phyloP scores from a whole-genome alignment of 2,329 filamentous ascomycete genomes.

The Furcasterigmium furcatum region DNA sequence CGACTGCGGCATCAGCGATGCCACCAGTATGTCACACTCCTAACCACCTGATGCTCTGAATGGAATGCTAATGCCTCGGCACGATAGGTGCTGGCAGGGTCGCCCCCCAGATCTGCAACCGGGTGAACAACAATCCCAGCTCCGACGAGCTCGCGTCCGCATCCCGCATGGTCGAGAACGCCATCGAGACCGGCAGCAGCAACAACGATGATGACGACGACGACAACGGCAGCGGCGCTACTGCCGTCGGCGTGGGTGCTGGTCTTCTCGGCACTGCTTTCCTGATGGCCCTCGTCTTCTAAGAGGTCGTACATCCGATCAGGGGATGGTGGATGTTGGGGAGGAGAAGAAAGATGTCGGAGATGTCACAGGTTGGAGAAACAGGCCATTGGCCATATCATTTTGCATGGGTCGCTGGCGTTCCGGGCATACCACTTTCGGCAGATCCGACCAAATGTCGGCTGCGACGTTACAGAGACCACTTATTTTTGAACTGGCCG shows the following conservation, averaged over 20 bases:
- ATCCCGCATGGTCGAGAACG: constrained; percentile 9
- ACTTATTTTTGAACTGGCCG: no score
- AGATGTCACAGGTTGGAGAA: no score
- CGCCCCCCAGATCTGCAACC: constrained; percentile 10
- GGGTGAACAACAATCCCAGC: constrained; percentile 7
- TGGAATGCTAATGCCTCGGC: neutral
- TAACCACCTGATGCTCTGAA: neutral
- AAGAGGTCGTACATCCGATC: no score
- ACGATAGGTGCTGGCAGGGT: constrained; percentile 7
- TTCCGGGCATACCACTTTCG: no score
- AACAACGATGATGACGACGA: neutral
- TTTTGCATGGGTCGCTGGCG: no score
- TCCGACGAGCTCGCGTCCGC: constrained; percentile 10
- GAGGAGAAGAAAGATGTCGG: no score
- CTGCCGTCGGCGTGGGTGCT: constrained; percentile 1
- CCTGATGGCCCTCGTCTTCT: constrained; percentile 4
- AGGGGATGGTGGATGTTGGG: no score
- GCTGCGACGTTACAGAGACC: no score
- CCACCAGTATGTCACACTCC: constrained; percentile 4
- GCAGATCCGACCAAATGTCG: no score
- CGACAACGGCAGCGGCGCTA: constrained; percentile 1
- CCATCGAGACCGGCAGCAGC: constrained; percentile 4
- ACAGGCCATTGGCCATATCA: no score
- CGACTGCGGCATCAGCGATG: constrained; percentile 7
- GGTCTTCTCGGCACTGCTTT: constrained; percentile 3